Conservation (phyloP, 257 asterid genomes). For the Solanum bulbocastanum region DNA sequence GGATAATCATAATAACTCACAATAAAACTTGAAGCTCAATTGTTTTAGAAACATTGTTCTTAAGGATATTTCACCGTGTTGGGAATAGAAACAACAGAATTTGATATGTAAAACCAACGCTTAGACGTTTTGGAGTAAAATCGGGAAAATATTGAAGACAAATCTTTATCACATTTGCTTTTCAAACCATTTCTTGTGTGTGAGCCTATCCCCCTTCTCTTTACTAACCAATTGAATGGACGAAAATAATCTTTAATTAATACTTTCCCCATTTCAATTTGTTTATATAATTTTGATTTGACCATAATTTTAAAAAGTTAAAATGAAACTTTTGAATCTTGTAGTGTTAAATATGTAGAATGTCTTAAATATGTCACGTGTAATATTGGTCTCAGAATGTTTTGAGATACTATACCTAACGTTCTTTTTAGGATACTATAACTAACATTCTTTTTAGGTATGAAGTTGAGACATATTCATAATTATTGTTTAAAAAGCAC, state of each 20-base stretch:
- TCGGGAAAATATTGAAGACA: neutral
- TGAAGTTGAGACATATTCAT: slow-evolving; percentile 15
- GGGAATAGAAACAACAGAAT: neutral
- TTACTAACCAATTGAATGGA: neutral
- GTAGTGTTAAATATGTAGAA: neutral
- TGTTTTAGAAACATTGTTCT: neutral
- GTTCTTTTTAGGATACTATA: neutral
- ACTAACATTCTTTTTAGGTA: neutral
- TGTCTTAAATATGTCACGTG: too few species aligned
- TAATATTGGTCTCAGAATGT: too few species aligned
- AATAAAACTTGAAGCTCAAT: neutral
- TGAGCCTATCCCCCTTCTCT: neutral
- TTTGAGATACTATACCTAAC: neutral
- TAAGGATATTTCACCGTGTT: neutral
- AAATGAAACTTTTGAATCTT: neutral
- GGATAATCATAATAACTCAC: neutral
- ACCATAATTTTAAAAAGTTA: neutral
- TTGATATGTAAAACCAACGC: neutral
- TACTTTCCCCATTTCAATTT: neutral
- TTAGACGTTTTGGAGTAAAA: neutral
- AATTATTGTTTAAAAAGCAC: slow-evolving; percentile 14
- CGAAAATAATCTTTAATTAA: too few species aligned
- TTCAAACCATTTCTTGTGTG: neutral
- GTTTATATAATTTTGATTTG: neutral
- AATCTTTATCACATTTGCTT: neutral